phyloP scores from a whole-genome alignment of 2,329 filamentous ascomycete genomes.

The Reticulascus tulasneorum region DNA sequence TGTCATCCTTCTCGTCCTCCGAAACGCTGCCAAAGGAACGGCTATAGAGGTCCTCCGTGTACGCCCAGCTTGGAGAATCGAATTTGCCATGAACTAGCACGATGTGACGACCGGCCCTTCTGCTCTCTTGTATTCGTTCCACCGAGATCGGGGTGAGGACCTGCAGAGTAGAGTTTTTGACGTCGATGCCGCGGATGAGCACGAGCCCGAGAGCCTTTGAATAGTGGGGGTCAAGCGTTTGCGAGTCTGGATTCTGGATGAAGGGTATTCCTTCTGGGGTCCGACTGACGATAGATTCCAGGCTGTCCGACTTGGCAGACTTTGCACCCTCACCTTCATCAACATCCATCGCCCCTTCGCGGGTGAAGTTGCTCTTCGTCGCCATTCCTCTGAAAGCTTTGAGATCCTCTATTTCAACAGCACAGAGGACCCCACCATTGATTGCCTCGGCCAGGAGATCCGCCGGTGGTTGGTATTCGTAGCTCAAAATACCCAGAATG shows the following conservation, averaged over 20 bases:
- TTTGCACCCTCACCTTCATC: constrained; percentile 3
- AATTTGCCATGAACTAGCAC: constrained; percentile 66
- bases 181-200: constrained; percentile 67
- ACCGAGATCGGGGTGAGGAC: constrained; percentile 58
- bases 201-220: constrained; percentile 61
- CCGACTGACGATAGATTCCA: constrained; percentile 28
- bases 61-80: constrained; percentile 66
- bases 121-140: constrained; percentile 34
- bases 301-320: constrained; percentile 4
- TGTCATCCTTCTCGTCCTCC: constrained; percentile 22
- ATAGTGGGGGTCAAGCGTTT: constrained; percentile 54
- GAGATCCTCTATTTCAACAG: constrained; percentile 56
- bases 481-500: constrained; percentile 63
- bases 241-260: constrained; percentile 50
- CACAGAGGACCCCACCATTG: constrained; percentile 65
- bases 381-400: constrained; percentile 38
- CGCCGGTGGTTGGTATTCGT: constrained; percentile 59
- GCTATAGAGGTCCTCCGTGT: constrained; percentile 57
- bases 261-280: constrained; percentile 57
- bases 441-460: constrained; percentile 60
- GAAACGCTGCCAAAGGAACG: constrained; percentile 20
- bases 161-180: constrained; percentile 49
- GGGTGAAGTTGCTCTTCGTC: constrained; percentile 5
- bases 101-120: constrained; percentile 41
- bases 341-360: constrained; percentile 16